Conservation (phyloP, 176 grass and related monocot genomes). For the Avena eriantha region DNA sequence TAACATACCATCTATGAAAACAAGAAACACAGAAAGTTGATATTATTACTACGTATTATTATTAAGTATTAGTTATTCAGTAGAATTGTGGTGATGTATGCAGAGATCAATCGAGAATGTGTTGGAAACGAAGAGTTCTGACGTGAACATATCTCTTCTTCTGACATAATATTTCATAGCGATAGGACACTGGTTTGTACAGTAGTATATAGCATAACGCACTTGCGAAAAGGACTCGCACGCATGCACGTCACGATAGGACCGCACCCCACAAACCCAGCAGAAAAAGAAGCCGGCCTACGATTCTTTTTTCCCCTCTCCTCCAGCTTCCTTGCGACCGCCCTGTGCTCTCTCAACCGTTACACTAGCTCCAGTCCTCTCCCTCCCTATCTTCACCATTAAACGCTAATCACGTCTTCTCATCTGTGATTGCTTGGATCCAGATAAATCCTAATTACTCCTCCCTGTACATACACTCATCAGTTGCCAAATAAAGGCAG, state of each 20-base stretch:
- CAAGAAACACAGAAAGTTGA: too few species aligned
- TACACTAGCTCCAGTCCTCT: not conserved
- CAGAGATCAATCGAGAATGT: too few species aligned
- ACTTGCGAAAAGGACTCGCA: not conserved
- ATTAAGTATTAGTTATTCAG: too few species aligned
- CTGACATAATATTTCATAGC: too few species aligned
- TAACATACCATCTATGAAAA: too few species aligned
- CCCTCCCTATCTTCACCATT: not conserved
- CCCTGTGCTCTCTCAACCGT: not conserved
- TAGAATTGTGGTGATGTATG: too few species aligned
- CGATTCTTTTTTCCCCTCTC: not conserved
- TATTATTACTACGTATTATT: too few species aligned
- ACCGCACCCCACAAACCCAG: not conserved
- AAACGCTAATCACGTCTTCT: not conserved
- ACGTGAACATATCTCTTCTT: too few species aligned
- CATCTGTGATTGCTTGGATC: not conserved
- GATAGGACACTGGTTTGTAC: too few species aligned
- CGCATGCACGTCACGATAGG: not conserved
- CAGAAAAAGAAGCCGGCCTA: slow-evolving; percentile 12
- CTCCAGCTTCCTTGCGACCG: not conserved
- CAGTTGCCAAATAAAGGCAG: slow-evolving; percentile 25
- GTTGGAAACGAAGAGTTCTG: too few species aligned
- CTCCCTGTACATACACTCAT: not conserved
- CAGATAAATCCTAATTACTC: slow-evolving; percentile 16
- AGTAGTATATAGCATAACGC: not conserved